phyloP scores from a whole-genome alignment of 2,329 filamentous ascomycete genomes.

The Stagonosporopsis chrysanthemi region DNA sequence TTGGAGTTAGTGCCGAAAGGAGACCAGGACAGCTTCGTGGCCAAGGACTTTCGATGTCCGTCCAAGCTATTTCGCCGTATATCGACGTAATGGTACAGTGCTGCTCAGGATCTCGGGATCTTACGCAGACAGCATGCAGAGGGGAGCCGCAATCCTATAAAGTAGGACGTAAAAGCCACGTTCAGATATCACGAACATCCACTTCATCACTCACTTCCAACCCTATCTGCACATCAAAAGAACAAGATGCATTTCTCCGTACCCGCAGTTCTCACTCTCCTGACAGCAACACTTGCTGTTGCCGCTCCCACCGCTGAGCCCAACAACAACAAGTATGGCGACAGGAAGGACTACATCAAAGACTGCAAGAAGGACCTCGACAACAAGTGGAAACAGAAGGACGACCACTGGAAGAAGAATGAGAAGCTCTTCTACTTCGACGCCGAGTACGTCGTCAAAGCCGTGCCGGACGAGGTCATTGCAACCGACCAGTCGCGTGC shows the following conservation, averaged over 20 bases:
- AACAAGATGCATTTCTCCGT: slow-evolving; percentile 35
- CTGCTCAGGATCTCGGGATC: neutral
- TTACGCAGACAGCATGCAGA: slow-evolving; percentile 1
- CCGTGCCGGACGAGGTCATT: slow-evolving; percentile 60
- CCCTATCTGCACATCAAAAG: neutral
- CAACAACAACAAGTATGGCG: slow-evolving; percentile 1
- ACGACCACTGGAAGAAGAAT: slow-evolving; percentile 32
- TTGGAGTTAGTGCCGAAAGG: slow-evolving; percentile 11
- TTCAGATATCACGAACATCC: slow-evolving; percentile 1
- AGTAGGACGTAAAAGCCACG: slow-evolving; percentile 4
- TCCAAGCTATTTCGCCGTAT: slow-evolving; percentile 12
- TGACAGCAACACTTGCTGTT: slow-evolving; percentile 29
- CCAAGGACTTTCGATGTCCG: slow-evolving; percentile 23
- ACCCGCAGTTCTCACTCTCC: slow-evolving; percentile 27
- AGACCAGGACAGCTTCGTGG: slow-evolving; percentile 18
- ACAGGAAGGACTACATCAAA: slow-evolving; percentile 23
- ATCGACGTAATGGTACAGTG: slow-evolving; percentile 28
- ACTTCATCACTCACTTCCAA: neutral
- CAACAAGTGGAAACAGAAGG: slow-evolving; percentile 30
- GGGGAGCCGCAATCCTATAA: slow-evolving; percentile 29
- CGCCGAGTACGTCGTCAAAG: slow-evolving; percentile 57
- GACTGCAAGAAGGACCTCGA: slow-evolving; percentile 34
- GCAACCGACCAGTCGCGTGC: slow-evolving; percentile 48
- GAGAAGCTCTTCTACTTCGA: slow-evolving; percentile 55
- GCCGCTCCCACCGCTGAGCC: slow-evolving; percentile 28